Base-by-base conservation (phyloP, 352 stramenopile genomes). In the Phytophthora vignae region DNA sequence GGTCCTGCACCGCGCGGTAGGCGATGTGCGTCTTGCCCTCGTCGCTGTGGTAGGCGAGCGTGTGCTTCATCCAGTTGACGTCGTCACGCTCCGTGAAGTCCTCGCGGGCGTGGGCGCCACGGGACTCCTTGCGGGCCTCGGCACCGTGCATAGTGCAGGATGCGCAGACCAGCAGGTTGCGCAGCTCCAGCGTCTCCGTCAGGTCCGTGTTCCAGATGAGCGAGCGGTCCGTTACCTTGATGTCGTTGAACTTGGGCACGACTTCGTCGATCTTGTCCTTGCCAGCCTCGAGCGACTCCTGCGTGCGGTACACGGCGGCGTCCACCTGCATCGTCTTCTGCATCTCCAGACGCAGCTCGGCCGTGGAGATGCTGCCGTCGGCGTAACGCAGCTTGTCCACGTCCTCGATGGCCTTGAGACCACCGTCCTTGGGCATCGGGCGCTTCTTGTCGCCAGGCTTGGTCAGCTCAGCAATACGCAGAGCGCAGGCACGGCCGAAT, bases 131-230 rank as follows among this genome's bases (percentile, higher is more conserved):
- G 36, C 97, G 84, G 11, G 85, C 90, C 77, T 99, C 94, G 17
- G 97, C 97, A 31, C 83, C 90, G 76, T 98, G 93, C 88, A 99
- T 99, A 11, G 97, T 99, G 36, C 88, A 95, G 4, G 94, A 82
- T 40, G 97, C 97, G 69, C 97, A 98, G 2, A 78, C 88, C 2
- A 99, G 67, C 29, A 99, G 77, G 76, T 99, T 99, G 50, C 93
- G 87, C 56, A 99, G 78, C 82, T 99, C 95, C n/a, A 99, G 80
- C 21, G 96, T 98, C 81, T 99, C 97, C 21, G 98, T 96, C 7
- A 99, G 81, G 74, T 99, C 96, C 29, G 97, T 99, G 80, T 99
- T 99, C 97, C 97, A 99, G 64, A 99, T 96, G 1, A 99, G 82
- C 63, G 91, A 98, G 48, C 96, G 93, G 81, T 99, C 97, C 6